Base-by-base conservation (phyloP, 768 basidiomycete genomes). In the Mycena alexandri region DNA sequence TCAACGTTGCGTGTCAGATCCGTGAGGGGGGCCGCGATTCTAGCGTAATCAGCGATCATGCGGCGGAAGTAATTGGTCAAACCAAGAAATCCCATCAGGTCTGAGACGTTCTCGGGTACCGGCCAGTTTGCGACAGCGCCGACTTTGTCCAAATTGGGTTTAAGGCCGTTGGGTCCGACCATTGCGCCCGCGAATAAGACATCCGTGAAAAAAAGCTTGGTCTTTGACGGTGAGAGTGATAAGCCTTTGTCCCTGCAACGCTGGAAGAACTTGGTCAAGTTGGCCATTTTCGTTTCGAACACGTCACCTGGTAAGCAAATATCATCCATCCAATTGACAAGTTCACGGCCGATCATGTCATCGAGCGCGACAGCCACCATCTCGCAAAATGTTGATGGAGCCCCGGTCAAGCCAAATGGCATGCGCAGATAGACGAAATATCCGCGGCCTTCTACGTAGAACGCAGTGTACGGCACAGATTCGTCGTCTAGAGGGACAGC, bases 281-380 rank as follows among this genome's bases (percentile, higher is more conserved):
- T 74, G 5, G 11, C 44, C 24, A 81, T 10, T 29, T 71, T 67
- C 17, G 69, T 70, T 4, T 78, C 73, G 63, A 84, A 84, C 0
- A 61, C 63, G 67, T 83, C 76, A 4, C 68, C 77, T 42, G 78
- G 73, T 5, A 76, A 44, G 2, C 75, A 78, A 0, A 80, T 76
- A 62, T 85, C 79, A 44, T 85, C 81, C 11, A 85, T 78, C 42
- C 81, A 84, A 0, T 78, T 67, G 36, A 80, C 79, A 12, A 81
- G 24, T 0, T 66, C 63, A 0, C 67, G 54, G 1, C 73, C 73
- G 6, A 81, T 56, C 14, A 80, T 58, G 56, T 79, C 76, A 1
- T 73, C 67, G 4, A 81, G 56, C 0, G 67, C 54, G 0, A 54
- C 25, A 0, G 77, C 79, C 0, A 76, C 78, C 71, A 79, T 72